Conservation (phyloP, 345 rosid species). For the Eucalyptus marginata region DNA sequence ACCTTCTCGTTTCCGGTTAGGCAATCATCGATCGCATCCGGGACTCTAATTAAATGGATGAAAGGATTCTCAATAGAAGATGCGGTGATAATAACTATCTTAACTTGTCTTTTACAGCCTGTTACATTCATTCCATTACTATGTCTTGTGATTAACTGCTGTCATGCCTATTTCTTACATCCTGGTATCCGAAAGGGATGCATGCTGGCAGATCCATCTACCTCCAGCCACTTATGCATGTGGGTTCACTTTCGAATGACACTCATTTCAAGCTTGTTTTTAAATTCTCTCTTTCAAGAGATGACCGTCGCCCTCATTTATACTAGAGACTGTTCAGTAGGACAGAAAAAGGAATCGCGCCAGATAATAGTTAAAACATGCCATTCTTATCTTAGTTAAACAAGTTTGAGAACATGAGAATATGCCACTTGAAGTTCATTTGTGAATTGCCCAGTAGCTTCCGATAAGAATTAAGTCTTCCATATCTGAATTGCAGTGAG, state of each 20-base stretch:
- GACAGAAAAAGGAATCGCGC: background rate
- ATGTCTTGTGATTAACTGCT: background rate
- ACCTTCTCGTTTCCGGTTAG: slow-evolving; percentile 89
- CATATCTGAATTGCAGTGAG: background rate
- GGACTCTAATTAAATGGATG: slow-evolving; percentile 81
- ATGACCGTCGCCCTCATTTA: background rate
- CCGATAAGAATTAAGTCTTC: background rate
- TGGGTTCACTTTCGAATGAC: background rate
- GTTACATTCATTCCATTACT: background rate
- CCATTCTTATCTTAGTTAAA: background rate
- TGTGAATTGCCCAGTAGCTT: background rate
- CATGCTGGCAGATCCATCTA: background rate
- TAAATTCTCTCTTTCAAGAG: background rate
- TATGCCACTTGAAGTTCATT: background rate
- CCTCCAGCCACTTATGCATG: background rate
- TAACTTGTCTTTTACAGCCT: background rate
- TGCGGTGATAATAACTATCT: slow-evolving; percentile 12
- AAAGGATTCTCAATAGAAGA: slow-evolving; percentile 84
- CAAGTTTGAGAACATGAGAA: background rate
- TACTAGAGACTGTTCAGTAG: background rate
- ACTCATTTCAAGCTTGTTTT: background rate
- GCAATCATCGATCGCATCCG: slow-evolving; percentile 68
- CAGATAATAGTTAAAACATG: background rate
- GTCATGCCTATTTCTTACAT: background rate
- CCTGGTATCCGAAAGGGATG: background rate